phyloP scores from a whole-genome alignment of 768 basidiomycete species.

The Candolleomyces aberdarensis region DNA sequence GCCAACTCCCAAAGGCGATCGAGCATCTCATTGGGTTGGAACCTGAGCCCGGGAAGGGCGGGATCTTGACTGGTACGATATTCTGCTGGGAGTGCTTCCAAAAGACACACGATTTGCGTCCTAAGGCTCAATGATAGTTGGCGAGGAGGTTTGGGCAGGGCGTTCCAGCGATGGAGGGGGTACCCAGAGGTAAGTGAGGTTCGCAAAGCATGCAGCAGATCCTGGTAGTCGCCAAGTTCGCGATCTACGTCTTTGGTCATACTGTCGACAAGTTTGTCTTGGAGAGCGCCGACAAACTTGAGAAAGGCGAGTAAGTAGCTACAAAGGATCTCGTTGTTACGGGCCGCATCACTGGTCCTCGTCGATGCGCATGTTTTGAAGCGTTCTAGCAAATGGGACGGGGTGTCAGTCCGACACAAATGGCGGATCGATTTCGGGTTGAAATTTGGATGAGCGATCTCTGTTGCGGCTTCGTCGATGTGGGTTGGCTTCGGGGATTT shows the following conservation, averaged over 20 bases:
- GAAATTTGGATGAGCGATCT: background rate
- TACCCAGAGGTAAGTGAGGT: background rate
- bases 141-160: background rate
- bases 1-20: background rate
- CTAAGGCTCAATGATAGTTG: background rate
- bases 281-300: background rate
- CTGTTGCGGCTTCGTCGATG: conserved; percentile 1
- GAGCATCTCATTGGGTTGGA: background rate
- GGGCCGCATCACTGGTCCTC: background rate
- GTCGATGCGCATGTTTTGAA: background rate
- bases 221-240: background rate
- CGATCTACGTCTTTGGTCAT: background rate
- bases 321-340: background rate
- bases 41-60: too few relatives aligned
- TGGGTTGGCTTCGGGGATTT: background rate
- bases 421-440: background rate
- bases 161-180: background rate
- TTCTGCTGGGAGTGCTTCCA: background rate
- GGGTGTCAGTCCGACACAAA: background rate
- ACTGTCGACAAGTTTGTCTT: background rate
- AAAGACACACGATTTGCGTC: background rate
- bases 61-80: too few relatives aligned
- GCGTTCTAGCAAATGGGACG: background rate
- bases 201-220: background rate
- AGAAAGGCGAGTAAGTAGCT: background rate